Conservation (phyloP, 2,329 filamentous ascomycete genomes). For the Colletotrichum spaethianum region DNA sequence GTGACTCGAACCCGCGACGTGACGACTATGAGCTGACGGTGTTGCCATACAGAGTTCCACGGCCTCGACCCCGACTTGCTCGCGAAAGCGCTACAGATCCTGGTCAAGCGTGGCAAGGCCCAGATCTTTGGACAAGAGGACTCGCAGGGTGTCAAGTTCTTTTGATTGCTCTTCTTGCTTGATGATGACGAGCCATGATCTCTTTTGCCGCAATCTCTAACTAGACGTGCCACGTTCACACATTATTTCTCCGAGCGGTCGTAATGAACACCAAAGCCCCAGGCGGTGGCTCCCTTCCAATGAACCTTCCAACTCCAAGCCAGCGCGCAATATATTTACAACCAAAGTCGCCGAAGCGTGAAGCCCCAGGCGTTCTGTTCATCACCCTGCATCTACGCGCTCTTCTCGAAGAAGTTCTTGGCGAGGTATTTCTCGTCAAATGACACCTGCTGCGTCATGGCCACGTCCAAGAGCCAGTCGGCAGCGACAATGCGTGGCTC, state of each 20-base stretch:
- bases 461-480: conserved; percentile 92
- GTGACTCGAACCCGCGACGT: not conserved
- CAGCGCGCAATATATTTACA: conserved; percentile 14
- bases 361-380: not conserved
- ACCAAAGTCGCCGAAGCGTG: not conserved
- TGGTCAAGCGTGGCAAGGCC: conserved; percentile 92
- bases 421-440: conserved; percentile 75
- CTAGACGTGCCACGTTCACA: conserved; percentile 24
- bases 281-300: not conserved
- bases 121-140: conserved; percentile 94
- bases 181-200: conserved; percentile 1
- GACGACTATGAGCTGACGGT: conserved; percentile 41
- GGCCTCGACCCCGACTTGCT: conserved; percentile 90
- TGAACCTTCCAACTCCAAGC: conserved; percentile 22
- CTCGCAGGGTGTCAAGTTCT: conserved; percentile 95
- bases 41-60: conserved; percentile 77
- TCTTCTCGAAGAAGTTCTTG: conserved; percentile 56
- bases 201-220: conserved; percentile 11
- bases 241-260: conserved; percentile 17
- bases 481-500: conserved; percentile 83
- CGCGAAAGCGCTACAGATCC: conserved; percentile 81
- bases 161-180: conserved; percentile 65
- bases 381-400: not conserved
- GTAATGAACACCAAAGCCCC: conserved; percentile 8
- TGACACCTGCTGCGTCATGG: conserved; percentile 88